A percentile compares a stretch with the other conserved stretches of the same genome.
Conservation (phyloP, 441 rosid genomes). For the Geranium incanum region DNA sequence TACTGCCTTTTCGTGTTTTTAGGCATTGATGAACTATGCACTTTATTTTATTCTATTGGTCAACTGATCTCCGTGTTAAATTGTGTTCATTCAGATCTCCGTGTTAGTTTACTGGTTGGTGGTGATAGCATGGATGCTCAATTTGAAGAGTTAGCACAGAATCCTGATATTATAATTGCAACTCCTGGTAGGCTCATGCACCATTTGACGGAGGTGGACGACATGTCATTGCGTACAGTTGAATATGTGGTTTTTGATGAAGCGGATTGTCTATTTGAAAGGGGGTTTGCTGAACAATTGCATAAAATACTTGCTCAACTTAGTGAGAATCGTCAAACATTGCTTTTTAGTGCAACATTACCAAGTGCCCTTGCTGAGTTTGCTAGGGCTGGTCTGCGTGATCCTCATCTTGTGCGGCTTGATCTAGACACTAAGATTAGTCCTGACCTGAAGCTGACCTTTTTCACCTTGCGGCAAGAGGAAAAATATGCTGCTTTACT, state of each 20-base stretch:
- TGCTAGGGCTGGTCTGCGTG: constrained; percentile 84
- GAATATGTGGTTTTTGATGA: constrained; percentile 96
- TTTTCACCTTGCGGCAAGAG: constrained; percentile 74
- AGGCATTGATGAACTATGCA: background rate
- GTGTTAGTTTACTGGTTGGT: constrained; percentile 75
- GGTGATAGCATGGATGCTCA: constrained; percentile 93
- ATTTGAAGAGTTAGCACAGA: constrained; percentile 83
- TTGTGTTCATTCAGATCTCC: constrained; percentile 49
- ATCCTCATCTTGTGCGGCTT: constrained; percentile 86
- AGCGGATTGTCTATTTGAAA: constrained; percentile 82
- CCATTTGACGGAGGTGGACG: constrained; percentile 84
- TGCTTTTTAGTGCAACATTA: constrained; percentile 89
- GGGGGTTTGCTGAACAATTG: constrained; percentile 88
- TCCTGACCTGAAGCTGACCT: constrained; percentile 61
- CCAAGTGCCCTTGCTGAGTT: constrained; percentile 96
- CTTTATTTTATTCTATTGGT: background rate
- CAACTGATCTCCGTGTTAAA: background rate
- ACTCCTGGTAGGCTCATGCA: constrained; percentile 98
- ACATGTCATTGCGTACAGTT: constrained; percentile 69
- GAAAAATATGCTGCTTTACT: constrained; percentile 79
- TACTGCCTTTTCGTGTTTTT: background rate
- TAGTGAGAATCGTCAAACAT: constrained; percentile 82
- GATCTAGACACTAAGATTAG: constrained; percentile 91
- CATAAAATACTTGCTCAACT: constrained; percentile 69
- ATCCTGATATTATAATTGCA: constrained; percentile 85